Percentiles rank a stretch among this genome's conserved stretches.
phyloP scores from a whole-genome alignment of 768 basidiomycete genomes.

The Fistulinella prunicolor region DNA sequence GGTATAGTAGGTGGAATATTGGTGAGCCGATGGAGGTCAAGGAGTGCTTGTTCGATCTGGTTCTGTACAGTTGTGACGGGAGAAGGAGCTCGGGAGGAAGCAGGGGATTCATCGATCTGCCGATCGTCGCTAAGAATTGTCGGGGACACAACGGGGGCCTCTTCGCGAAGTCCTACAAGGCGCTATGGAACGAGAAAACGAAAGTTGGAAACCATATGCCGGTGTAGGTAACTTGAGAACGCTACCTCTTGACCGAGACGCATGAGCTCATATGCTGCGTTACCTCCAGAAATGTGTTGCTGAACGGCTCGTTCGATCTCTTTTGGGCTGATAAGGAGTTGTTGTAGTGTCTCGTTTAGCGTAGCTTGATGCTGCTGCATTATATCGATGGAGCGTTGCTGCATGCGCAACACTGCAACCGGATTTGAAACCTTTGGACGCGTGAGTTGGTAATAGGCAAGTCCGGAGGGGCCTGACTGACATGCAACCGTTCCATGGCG shows the following conservation, averaged over 20 bases:
- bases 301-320: conserved; percentile 39
- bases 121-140: conserved; percentile 19
- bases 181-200: conserved; percentile 16
- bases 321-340: conserved; percentile 36
- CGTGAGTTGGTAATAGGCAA: neutral
- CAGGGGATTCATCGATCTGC: conserved; percentile 23
- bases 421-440: conserved; percentile 23
- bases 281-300: conserved; percentile 40
- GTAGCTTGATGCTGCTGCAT: conserved; percentile 31
- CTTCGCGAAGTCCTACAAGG: conserved; percentile 15
- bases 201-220: neutral
- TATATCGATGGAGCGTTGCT: conserved; percentile 26
- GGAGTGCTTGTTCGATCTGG: conserved; percentile 44
- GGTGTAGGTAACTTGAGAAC: neutral
- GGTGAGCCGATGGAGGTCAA: conserved; percentile 47
- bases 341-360: conserved; percentile 38
- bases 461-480: conserved; percentile 18
- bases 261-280: conserved; percentile 48
- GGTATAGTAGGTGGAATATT: conserved; percentile 54
- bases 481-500: conserved; percentile 44
- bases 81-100: conserved; percentile 20
- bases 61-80: conserved; percentile 28
- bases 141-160: neutral
- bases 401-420: conserved; percentile 27
- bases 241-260: conserved; percentile 48